Conservation (phyloP, 2,329 filamentous ascomycete species). For the Plenodomus biglobosus region DNA sequence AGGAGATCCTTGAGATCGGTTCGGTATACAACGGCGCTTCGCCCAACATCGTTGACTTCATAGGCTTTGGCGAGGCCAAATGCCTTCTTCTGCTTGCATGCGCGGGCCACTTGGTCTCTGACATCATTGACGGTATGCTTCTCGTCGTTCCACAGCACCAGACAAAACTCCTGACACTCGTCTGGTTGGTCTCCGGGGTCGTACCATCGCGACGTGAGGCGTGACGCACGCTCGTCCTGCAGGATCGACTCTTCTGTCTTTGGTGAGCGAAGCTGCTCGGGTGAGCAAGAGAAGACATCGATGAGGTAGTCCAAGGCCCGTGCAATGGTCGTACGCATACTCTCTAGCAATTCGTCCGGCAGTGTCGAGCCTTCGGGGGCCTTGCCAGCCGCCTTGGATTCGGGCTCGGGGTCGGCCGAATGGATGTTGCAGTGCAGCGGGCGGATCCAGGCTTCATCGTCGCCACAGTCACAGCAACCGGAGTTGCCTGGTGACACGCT, state of each 20-base stretch:
- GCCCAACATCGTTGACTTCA: slow-evolving; percentile 85
- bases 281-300: slow-evolving; percentile 96
- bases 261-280: slow-evolving; percentile 84
- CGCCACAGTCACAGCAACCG: slow-evolving; percentile 96
- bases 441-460: slow-evolving; percentile 88
- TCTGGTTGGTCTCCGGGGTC: slow-evolving; percentile 59
- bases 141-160: slow-evolving; percentile 97
- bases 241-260: slow-evolving; percentile 82
- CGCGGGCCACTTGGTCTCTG: slow-evolving; percentile 82
- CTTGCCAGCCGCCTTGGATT: slow-evolving; percentile 57
- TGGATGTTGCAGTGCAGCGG: slow-evolving; percentile 94
- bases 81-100: slow-evolving; percentile 71
- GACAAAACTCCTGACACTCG: slow-evolving; percentile 72
- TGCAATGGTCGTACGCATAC: slow-evolving; percentile 82
- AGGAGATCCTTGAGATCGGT: slow-evolving; percentile 72
- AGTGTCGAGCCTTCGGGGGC: slow-evolving; percentile 56
- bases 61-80: slow-evolving; percentile 76
- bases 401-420: slow-evolving; percentile 55
- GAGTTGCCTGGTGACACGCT: slow-evolving; percentile 86
- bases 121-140: slow-evolving; percentile 96
- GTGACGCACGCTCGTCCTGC: slow-evolving; percentile 77
- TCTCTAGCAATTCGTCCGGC: slow-evolving; percentile 73
- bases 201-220: slow-evolving; percentile 76
- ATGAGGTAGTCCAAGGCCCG: slow-evolving; percentile 91
- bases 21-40: slow-evolving; percentile 79